Evolutionary conservation across 371 early-diverging fungal species (phyloP).

Genomic region (Mortierella sp.): DNA sequence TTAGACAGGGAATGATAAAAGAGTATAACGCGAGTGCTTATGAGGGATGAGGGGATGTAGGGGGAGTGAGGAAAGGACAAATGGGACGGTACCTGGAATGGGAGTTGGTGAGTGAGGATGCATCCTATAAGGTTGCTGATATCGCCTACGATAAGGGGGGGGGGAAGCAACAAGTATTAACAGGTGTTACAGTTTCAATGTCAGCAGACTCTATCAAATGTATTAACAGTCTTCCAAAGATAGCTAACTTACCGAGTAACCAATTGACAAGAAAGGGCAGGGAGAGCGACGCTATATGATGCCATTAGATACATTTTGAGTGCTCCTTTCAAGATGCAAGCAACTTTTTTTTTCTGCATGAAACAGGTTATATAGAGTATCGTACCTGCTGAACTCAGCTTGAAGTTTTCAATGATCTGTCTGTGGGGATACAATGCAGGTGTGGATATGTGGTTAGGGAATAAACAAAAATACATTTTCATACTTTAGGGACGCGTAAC

Average conservation of each 20-base stretch:
- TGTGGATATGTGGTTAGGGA: neutral
- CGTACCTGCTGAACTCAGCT: constrained; percentile 59
- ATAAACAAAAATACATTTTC: neutral
- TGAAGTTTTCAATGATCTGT: constrained; percentile 76
- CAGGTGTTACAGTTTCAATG: neutral
- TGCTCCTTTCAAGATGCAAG: neutral
- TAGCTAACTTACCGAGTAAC: constrained; percentile 64
- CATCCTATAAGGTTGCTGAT: constrained; percentile 79
- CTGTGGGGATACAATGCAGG: constrained; percentile 31
- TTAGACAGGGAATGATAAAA: neutral
- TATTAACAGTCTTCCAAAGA: neutral
- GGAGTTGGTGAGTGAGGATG: constrained; percentile 74
- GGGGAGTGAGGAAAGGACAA: neutral
- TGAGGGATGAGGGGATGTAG: neutral
- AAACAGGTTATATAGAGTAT: too few relatives aligned
- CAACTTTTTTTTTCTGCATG: too few relatives aligned
- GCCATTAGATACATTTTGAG: neutral
- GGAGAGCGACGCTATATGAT: constrained; percentile 63
- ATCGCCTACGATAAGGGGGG: constrained; percentile 66
- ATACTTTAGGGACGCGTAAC: neutral
- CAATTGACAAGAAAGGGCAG: constrained; percentile 72
- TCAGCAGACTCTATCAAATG: neutral
- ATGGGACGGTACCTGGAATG: constrained; percentile 71
- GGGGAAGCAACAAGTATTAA: neutral
- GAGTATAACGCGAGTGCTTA: neutral